Base-by-base conservation (phyloP, 306 rosid genomes). In the Glycine soja region DNA sequence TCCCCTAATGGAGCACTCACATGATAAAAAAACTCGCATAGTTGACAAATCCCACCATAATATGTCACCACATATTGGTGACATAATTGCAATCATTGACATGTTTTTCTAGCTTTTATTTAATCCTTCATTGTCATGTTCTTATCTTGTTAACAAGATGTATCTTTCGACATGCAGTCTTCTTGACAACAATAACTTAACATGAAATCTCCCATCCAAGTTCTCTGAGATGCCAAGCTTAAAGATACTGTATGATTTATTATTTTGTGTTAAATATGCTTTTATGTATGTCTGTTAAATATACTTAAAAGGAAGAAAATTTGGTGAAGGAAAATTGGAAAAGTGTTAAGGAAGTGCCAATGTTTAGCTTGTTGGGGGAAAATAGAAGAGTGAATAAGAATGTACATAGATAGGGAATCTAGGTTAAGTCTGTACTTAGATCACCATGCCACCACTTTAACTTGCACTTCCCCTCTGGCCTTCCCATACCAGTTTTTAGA, bases 21-120 rank as follows among this genome's bases (percentile, higher is more conserved):
- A 92, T 96, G 98, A 96, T n/a, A 96, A 86, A 93, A 96, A 88
- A 96, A 96, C 81, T 96, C 99, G 59, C 88, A 93, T 38, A 90
- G 91, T 14, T 98, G 99, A 51, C 92, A 86, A 81, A 87, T 96
- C 79, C 98, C 98, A 6, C 13, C 70, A 11, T 71, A 42, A n/a
- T n/a, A n/a, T n/a, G 51, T 75, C 2, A 8, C 64, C 13, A 19
- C 18, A 50, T 73, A 64, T 74, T 15, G 6, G 45, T 72, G 15
- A 54, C 32, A 43, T 72, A 24, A 24, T n/a, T 77, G 42, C 7
- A 16, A 14, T 46, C 70, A 24, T 63, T 69, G 46, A 34, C 45
- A 84, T 5, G 10, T 42, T 34, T 72, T 11, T 15, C 1, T 48
- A 3, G 8, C 8, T 70, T 75, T 56, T 75, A 40, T 45, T 10